Percentiles rank a stretch among this genome's conserved stretches.
Evolutionary conservation across 2,329 filamentous ascomycete genomes (phyloP).

Genomic region (Coleophoma crateriformis): DNA sequence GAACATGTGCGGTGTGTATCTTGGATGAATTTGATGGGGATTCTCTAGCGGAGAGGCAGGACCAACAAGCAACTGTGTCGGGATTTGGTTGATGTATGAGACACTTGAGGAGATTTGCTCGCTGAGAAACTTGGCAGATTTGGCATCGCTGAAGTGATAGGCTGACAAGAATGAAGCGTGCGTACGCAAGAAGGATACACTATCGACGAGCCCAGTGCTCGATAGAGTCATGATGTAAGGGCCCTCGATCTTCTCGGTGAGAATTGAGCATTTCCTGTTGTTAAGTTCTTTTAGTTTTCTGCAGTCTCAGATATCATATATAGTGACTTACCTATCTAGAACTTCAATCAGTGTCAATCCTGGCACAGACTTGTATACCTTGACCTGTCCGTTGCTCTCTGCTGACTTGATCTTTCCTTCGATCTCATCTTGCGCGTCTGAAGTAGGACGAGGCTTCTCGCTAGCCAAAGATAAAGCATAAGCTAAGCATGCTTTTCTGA

Average conservation of each 20-base stretch:
- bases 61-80: slow-evolving; percentile 42
- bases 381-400: slow-evolving; percentile 1
- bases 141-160: slow-evolving; percentile 45
- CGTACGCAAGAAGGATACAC: slow-evolving; percentile 35
- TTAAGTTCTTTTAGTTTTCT: background rate
- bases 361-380: background rate
- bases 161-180: slow-evolving; percentile 31
- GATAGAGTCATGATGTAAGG: slow-evolving; percentile 39
- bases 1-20: slow-evolving; percentile 39
- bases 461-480: slow-evolving; percentile 2
- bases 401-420: background rate
- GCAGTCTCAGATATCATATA: background rate
- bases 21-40: slow-evolving; percentile 20
- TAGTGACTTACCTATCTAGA: slow-evolving; percentile 5
- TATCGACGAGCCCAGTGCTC: slow-evolving; percentile 46
- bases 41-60: slow-evolving; percentile 28
- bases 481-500: slow-evolving; percentile 23
- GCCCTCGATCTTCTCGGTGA: slow-evolving; percentile 33
- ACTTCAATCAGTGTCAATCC: slow-evolving; percentile 3
- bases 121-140: slow-evolving; percentile 51
- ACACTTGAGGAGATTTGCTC: slow-evolving; percentile 47
- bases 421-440: background rate
- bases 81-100: slow-evolving; percentile 53
- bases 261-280: slow-evolving; percentile 21
- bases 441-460: no score